phyloP scores from a whole-genome alignment of 78 protist genomes.

The Ministeria vibrans region DNA sequence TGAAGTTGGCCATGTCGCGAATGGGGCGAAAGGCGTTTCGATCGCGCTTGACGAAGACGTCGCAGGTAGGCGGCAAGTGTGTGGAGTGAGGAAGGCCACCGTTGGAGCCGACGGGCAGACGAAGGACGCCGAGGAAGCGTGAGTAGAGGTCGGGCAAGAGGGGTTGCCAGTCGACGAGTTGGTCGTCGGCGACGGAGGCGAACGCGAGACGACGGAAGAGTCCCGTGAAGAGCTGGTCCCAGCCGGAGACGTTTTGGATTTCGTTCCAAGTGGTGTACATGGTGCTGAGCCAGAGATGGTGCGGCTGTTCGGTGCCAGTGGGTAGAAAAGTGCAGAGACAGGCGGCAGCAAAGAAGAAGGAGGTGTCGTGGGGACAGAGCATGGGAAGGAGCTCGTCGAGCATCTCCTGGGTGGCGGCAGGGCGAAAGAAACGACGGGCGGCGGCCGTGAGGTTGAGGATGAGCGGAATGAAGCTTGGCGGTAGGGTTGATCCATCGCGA shows the following conservation, averaged over 20 bases:
- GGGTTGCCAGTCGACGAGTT: too few species aligned
- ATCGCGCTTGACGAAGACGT: too few species aligned
- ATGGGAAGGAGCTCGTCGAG: conserved; percentile 23
- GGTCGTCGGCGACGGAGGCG: too few species aligned
- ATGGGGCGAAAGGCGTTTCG: background rate
- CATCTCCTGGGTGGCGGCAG: conserved; percentile 30
- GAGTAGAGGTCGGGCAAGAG: too few species aligned
- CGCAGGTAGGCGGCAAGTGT: background rate
- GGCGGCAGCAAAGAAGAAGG: conserved; percentile 8
- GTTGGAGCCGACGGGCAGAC: too few species aligned
- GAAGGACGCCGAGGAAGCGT: too few species aligned
- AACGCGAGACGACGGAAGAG: background rate
- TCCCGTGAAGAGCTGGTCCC: background rate
- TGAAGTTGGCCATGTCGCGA: background rate
- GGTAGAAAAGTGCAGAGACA: conserved; percentile 23
- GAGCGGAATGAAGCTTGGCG: background rate
- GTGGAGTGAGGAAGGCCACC: background rate
- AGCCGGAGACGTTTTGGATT: background rate
- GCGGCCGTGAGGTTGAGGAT: background rate
- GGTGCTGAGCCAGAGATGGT: background rate
- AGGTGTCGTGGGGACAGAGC: conserved; percentile 28
- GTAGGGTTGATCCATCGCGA: background rate
- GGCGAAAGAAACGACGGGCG: conserved; percentile 17
- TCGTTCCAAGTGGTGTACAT: background rate
- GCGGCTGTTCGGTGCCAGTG: too few species aligned